These are phyloP conservation scores for Panicum virgatum DNA, from an alignment of 202 grass and related monocot genomes.

Conservation along the genomic window DNA sequence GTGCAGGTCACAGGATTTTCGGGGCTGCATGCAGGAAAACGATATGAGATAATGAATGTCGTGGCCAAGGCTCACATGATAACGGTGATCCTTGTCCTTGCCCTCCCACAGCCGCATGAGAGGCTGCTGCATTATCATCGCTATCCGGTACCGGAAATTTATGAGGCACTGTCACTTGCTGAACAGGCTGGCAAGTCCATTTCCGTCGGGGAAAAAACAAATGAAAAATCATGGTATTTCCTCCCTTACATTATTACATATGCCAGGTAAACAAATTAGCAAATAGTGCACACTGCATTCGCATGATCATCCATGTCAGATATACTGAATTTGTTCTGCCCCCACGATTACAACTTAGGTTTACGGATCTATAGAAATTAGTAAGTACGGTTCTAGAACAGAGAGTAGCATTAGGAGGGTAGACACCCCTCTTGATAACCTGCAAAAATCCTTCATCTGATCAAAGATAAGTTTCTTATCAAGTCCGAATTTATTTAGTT, in stretches of 20 bases:
- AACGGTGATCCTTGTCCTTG: slow-evolving; percentile 37
- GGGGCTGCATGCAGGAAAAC: neutral
- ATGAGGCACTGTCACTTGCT: neutral
- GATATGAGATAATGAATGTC: slow-evolving; percentile 9
- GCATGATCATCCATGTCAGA: slow-evolving; percentile 21
- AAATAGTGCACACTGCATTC: slow-evolving; percentile 11
- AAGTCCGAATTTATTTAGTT: slow-evolving; percentile 8
- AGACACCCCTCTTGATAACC: neutral
- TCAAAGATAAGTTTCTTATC: slow-evolving; percentile 29
- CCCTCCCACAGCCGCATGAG: neutral
- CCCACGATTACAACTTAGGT: slow-evolving; percentile 28
- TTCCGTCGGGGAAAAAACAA: neutral
- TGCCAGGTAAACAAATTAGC: neutral
- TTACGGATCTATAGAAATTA: slow-evolving; percentile 8
- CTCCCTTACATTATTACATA: neutral
- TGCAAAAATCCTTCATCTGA: slow-evolving; percentile 35
- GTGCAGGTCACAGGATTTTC: slow-evolving; percentile 45
- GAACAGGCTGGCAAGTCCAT: slow-evolving; percentile 11
- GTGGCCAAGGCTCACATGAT: slow-evolving; percentile 37
- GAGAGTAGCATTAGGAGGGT: neutral
- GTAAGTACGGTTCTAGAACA: neutral
- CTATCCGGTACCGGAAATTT: slow-evolving; percentile 4
- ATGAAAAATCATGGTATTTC: neutral
- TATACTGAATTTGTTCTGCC: slow-evolving; percentile 11
- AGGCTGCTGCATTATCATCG: slow-evolving; percentile 6